Evolutionary conservation across 768 basidiomycete genomes (phyloP).

Genomic region (Macrolepiota dolichaula): DNA sequence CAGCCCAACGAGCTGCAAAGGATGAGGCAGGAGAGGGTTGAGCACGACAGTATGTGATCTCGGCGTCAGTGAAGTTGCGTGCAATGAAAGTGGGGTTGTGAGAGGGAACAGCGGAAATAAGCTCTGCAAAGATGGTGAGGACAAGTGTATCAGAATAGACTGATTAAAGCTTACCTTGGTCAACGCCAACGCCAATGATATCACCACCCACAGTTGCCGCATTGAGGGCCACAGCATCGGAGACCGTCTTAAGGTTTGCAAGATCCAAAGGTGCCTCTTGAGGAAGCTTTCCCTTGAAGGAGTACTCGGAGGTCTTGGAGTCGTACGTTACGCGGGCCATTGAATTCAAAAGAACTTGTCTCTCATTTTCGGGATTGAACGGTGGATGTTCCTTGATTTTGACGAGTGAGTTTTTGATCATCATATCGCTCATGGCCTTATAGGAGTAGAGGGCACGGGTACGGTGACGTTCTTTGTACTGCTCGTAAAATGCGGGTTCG

Average conservation of each 20-base stretch:
- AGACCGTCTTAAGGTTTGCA: conserved; percentile 65
- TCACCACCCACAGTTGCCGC: conserved; percentile 31
- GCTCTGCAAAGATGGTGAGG: conserved; percentile 43
- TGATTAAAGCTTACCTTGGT: conserved; percentile 63
- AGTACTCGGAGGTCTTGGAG: conserved; percentile 82
- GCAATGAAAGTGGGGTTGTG: conserved; percentile 82
- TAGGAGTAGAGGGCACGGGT: conserved; percentile 69
- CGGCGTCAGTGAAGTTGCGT: conserved; percentile 91
- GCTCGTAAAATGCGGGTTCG: conserved; percentile 70
- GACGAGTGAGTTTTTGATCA: conserved; percentile 91
- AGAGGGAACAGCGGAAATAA: conserved; percentile 90
- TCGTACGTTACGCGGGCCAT: conserved; percentile 82
- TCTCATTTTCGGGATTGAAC: conserved; percentile 83
- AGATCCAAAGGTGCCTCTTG: conserved; percentile 50
- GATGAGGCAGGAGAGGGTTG: conserved; percentile 88
- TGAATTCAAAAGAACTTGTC: conserved; percentile 86
- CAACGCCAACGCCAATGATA: conserved; percentile 80
- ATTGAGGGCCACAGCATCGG: conserved; percentile 44
- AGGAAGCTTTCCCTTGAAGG: conserved; percentile 65
- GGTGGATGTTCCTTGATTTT: conserved; percentile 94
- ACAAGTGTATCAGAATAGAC: conserved; percentile 6
- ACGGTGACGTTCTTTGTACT: conserved; percentile 70
- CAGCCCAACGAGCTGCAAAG: conserved; percentile 95
- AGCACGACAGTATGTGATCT: conserved; percentile 80
- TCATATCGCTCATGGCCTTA: conserved; percentile 93